phyloP scores from a whole-genome alignment of 805 yeast species.

The Lachancea sp. region DNA sequence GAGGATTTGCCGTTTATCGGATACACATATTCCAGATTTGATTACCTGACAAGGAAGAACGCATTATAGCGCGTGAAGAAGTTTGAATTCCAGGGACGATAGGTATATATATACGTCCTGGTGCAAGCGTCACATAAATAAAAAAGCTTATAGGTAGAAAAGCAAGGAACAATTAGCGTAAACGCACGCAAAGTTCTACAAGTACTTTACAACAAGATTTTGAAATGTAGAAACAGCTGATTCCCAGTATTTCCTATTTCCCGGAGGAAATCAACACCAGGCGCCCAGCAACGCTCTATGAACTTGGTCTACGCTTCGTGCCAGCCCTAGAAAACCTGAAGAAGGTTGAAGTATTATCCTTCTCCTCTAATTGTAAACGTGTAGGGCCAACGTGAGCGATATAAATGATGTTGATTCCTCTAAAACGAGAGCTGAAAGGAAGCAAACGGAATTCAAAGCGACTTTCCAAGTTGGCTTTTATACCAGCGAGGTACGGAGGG shows the following conservation, averaged over 20 bases:
- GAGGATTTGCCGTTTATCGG: conserved; percentile 97
- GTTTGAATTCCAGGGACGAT: too few relatives aligned
- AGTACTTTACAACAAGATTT: neutral
- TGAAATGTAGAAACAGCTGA: conserved; percentile 36
- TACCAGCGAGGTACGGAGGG: neutral
- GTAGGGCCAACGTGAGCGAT: conserved; percentile 12
- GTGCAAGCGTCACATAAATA: too few relatives aligned
- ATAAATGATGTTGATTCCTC: conserved; percentile 27
- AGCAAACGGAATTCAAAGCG: neutral
- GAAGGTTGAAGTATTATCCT: conserved; percentile 3
- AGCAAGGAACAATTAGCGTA: too few relatives aligned
- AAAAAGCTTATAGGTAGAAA: too few relatives aligned
- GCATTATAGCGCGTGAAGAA: conserved; percentile 36
- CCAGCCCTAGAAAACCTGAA: conserved; percentile 10
- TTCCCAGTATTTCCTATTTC: conserved; percentile 34
- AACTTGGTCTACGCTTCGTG: conserved; percentile 27
- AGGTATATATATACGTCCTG: too few relatives aligned
- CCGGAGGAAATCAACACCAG: conserved; percentile 31
- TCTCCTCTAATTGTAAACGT: conserved; percentile 5
- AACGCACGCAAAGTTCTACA: neutral
- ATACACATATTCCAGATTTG: conserved; percentile 92
- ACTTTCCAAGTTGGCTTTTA: neutral
- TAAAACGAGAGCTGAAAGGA: conserved; percentile 2
- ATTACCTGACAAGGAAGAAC: conserved; percentile 76
- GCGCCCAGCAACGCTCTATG: conserved; percentile 40